Evolutionary conservation across 2,329 filamentous ascomycete species (phyloP), one percentile per base, ranked within the genome.

Genomic region (Calonectria hawksworthii): DNA sequence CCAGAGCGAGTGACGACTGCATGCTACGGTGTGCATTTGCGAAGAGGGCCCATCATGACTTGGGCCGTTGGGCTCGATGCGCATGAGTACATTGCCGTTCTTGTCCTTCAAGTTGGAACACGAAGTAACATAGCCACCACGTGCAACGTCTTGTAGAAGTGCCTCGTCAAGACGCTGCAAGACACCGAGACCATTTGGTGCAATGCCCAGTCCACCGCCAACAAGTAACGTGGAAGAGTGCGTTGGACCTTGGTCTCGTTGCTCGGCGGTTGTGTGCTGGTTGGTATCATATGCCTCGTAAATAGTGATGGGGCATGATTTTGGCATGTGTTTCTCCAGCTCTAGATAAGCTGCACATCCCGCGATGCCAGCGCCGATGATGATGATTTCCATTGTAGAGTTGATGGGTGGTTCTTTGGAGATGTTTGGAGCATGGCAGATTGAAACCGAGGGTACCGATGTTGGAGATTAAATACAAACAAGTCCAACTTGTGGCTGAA

Each of bases 361-460:
- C 5, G 80, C 70, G 50, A 82, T 78, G 72, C 80, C 80, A 63
- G 75, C 80, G 2, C 80, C 80, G 26, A 82, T 75, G 54, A 82
- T 81, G 67, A 68, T 74, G 26, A 80, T 76, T 65, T 77, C 75
- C 80, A 82, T 82, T 7, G 2, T 77, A 44, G 7, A 44, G 13
- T 38, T 16, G 16, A 21, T 7, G 41, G n/a, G 14, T 32, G 28
- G 36, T 18, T 16, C 13, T 11, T 32, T 0, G 13, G 16, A 41
- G 10, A 6, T n/a, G 26, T n/a, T 5, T 36, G 23, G 44, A 2
- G 50, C 26, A n/a, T 47, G 54, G 32, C 14, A n/a, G 18, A 26
- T 11, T 4, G 3, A 30, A 8, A 30, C 26, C n/a, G 11, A 21
- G 8, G 1, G 28, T 4, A 44, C 5, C n/a, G 50, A 56, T 30